phyloP scores from a whole-genome alignment of 2,329 filamentous ascomycete species.

The Bipolaris victoriae region DNA sequence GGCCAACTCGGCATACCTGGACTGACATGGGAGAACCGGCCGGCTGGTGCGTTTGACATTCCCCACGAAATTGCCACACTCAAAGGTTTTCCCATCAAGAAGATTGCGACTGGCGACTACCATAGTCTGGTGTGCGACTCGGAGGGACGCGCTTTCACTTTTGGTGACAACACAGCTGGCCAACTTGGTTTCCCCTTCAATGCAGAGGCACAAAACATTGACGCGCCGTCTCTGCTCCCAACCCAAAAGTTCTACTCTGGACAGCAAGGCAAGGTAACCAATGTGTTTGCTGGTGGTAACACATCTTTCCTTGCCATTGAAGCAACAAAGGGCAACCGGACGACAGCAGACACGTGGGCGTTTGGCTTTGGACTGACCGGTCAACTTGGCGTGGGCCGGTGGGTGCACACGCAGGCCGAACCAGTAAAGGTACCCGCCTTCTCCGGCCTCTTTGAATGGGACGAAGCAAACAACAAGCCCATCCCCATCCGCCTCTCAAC shows the following conservation, averaged over 20 bases:
- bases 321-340: slow-evolving; percentile 65
- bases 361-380: slow-evolving; percentile 87
- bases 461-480: slow-evolving; percentile 71
- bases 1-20: slow-evolving; percentile 90
- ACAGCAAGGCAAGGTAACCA: slow-evolving; percentile 70
- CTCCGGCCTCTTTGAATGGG: slow-evolving; percentile 84
- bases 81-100: slow-evolving; percentile 70
- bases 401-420: slow-evolving; percentile 81
- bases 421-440: slow-evolving; percentile 83
- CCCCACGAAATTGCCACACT: slow-evolving; percentile 79
- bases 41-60: slow-evolving; percentile 77
- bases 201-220: slow-evolving; percentile 65
- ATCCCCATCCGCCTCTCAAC: slow-evolving; percentile 78
- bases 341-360: slow-evolving; percentile 81
- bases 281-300: slow-evolving; percentile 81
- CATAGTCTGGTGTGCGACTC: slow-evolving; percentile 82
- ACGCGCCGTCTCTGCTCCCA: slow-evolving; percentile 73
- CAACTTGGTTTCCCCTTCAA: slow-evolving; percentile 84
- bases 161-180: slow-evolving; percentile 90
- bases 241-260: slow-evolving; percentile 75
- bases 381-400: slow-evolving; percentile 80
- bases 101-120: slow-evolving; percentile 83
- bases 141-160: slow-evolving; percentile 79
- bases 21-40: slow-evolving; percentile 78
- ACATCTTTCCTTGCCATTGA: slow-evolving; percentile 91